A percentile compares a stretch with the other conserved stretches of the same genome.
These are phyloP conservation scores for Salvia rosmarinus DNA, from an alignment of 257 asterid species.

Conservation along the genomic window DNA sequence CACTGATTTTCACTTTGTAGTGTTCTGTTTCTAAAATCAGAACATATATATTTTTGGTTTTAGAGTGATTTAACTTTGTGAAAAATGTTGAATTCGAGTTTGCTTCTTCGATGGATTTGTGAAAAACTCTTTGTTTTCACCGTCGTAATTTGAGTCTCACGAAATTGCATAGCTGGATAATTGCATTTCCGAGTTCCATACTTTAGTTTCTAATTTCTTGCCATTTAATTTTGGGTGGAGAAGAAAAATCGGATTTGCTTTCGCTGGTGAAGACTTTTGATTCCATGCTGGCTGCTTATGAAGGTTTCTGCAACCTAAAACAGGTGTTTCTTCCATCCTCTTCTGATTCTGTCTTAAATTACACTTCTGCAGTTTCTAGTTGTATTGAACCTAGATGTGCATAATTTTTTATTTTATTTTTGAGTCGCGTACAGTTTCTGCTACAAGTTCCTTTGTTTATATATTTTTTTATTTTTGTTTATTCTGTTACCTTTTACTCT, in stretches of 20 bases:
- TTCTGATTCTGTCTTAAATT: background rate
- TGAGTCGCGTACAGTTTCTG: background rate
- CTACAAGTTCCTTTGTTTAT: background rate
- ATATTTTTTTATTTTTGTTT: background rate
- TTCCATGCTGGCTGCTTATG: slow-evolving; percentile 75
- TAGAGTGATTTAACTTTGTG: slow-evolving; percentile 14
- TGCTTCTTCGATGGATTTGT: background rate
- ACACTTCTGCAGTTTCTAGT: background rate
- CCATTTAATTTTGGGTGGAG: slow-evolving; percentile 33
- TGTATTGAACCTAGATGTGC: slow-evolving; percentile 1
- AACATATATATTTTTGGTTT: background rate
- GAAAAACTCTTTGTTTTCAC: background rate
- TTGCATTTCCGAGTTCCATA: slow-evolving; percentile 13
- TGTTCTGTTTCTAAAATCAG: background rate
- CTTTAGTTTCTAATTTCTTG: slow-evolving; percentile 15
- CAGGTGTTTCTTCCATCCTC: slow-evolving; percentile 51
- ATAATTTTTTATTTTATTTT: background rate
- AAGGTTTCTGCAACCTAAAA: slow-evolving; percentile 84
- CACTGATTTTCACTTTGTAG: slow-evolving; percentile 5
- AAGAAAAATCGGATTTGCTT: slow-evolving; percentile 58
- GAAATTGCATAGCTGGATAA: background rate
- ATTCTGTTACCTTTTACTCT: background rate
- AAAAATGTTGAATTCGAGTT: slow-evolving; percentile 25
- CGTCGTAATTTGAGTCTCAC: slow-evolving; percentile 14
- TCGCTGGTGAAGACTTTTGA: slow-evolving; percentile 73